Percentiles rank a stretch among this genome's conserved stretches.
These are phyloP conservation scores for Nadsonia starkeyi-henricii DNA, from an alignment of 1,139 yeast genomes.

Conservation along the genomic window DNA sequence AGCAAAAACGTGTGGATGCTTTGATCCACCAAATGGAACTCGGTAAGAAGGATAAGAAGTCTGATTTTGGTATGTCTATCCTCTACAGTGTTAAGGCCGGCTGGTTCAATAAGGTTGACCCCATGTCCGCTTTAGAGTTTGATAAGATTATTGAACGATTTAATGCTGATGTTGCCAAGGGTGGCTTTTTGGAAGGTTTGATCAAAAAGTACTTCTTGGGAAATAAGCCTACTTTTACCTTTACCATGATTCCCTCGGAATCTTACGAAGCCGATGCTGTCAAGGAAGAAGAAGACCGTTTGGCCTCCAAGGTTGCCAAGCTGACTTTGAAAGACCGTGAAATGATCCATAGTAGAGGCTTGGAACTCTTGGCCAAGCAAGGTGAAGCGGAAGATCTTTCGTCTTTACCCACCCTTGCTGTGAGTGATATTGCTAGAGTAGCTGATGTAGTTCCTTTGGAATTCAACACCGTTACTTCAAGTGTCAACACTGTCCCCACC, in stretches of 20 bases:
- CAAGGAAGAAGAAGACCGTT: constrained; percentile 42
- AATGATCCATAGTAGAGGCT: constrained; percentile 46
- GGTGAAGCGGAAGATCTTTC: constrained; percentile 57
- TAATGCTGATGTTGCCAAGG: constrained; percentile 44
- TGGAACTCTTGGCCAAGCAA: constrained; percentile 47
- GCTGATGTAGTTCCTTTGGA: constrained; percentile 1
- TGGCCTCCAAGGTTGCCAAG: constrained; percentile 30
- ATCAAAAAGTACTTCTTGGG: constrained; percentile 38
- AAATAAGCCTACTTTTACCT: constrained; percentile 45
- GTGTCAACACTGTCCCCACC: background rate
- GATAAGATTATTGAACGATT: constrained; percentile 46
- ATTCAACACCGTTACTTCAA: background rate
- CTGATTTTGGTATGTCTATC: constrained; percentile 78
- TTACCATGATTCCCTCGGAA: constrained; percentile 61
- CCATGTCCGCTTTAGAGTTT: constrained; percentile 51
- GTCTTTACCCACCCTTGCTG: constrained; percentile 62
- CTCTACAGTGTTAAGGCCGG: constrained; percentile 64
- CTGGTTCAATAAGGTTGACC: constrained; percentile 75
- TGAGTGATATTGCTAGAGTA: constrained; percentile 51
- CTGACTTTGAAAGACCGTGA: constrained; percentile 45
- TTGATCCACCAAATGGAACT: constrained; percentile 80
- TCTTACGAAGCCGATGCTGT: constrained; percentile 35
- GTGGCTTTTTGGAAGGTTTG: constrained; percentile 41
- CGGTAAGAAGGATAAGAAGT: constrained; percentile 69
- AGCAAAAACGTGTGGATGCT: constrained; percentile 59